Base-by-base conservation (phyloP, 2,329 filamentous ascomycete genomes). In the Thermothelomyces thermophilus region DNA sequence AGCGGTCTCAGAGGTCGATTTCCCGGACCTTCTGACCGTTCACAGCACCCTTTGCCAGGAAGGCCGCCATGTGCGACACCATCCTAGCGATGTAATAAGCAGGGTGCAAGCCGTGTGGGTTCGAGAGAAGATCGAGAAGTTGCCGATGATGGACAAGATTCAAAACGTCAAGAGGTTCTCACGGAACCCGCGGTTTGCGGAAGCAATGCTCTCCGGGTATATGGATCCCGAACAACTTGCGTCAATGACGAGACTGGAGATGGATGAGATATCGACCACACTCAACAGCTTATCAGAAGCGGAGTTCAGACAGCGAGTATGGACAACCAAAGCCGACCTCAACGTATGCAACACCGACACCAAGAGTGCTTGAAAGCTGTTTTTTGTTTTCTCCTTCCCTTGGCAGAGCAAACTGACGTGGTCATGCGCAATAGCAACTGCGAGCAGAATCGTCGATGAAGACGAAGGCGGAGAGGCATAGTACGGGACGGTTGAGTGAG, bases 141-240 rank as follows among this genome's bases (percentile, higher is more conserved):
- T 59, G 16, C 55, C 53, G 2, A 47, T 47, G 37, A 36, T 58
- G 46, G 55, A 56, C 42, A 58, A 59, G 31, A 22, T 56, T 7
- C 58, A 56, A 22, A 35, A 45, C 26, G 8, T 60, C 14, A 14
- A 17, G 6, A 47, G 34, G 8, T 43, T 20, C 45, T 37, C 48
- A 7, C 39, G 41, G 10, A 42, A 56, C 13, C 19, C 35, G 5
- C 42, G 57, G 20, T 56, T 60, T 39, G 54, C 53, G 19, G 58
- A 61, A 45, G 58, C 54, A 11, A 46, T 60, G 45, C 50, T 60
- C 5, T 37, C 56, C 9, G 56, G 56, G 6, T 47, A 55, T 39
- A 35, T 60, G 31, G 43, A 50, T 4, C 51, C 56, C 3, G 41
- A 37, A 3, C 44, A 53, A 7, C 31, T 56, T 24, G 54, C 41